Conservation (phyloP, 1,284 basidiomycete genomes). For the Ceratobasidium sp. region DNA sequence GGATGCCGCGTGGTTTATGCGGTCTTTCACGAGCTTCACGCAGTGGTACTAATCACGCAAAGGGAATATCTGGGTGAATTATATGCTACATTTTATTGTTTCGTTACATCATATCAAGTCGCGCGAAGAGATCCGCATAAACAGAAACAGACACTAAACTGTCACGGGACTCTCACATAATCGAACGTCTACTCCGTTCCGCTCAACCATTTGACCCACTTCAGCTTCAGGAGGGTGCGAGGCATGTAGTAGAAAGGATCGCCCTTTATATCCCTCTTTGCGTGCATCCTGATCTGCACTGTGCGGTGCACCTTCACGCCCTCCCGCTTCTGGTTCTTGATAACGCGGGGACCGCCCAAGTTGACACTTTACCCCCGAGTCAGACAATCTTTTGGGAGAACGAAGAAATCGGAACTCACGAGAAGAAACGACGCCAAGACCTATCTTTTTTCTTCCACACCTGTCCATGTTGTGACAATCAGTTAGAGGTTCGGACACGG, state of each 20-base stretch:
- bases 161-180: too few species aligned
- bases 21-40: too few species aligned
- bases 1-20: too few species aligned
- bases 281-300: conserved; percentile 21
- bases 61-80: too few species aligned
- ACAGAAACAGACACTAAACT: too few species aligned
- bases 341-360: conserved; percentile 30
- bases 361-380: conserved; percentile 32
- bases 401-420: conserved; percentile 1
- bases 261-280: conserved; percentile 10
- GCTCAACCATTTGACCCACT: conserved; percentile 30
- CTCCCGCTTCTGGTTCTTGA: conserved; percentile 37
- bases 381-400: too few species aligned
- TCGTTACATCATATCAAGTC: too few species aligned
- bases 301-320: conserved; percentile 41
- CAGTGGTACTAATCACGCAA: too few species aligned
- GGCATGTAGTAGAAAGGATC: conserved; percentile 27
- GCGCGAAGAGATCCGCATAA: too few species aligned
- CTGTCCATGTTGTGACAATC: too few species aligned
- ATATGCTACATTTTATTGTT: too few species aligned
- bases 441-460: conserved; percentile 38
- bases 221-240: conserved; percentile 1
- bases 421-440: conserved; percentile 31
- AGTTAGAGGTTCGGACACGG: too few species aligned
- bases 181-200: conserved; percentile 25